Evolutionary conservation across 257 asterid genomes (phyloP), one percentile per base, ranked within the genome.

Genomic region (Nicotiana tabacum): DNA sequence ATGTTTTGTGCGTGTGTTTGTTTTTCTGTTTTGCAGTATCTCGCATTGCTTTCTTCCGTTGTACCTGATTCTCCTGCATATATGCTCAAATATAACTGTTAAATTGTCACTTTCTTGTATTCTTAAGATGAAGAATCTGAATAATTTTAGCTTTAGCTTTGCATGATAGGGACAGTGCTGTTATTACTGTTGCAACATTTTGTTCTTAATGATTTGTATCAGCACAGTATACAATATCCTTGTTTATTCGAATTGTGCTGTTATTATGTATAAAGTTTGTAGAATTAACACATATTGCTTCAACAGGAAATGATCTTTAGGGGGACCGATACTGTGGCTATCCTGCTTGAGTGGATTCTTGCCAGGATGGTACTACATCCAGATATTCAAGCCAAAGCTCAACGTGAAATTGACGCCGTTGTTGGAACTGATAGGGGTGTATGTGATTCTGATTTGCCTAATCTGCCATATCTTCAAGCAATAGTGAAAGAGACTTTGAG

Each of bases 351-450:
- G 72, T 95, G 98, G 98, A 89, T 93, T 80, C 91, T 95, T 78
- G 98, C 98, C 24, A 93, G 98, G 86, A 92, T 95, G 97, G 92
- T 92, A 24, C 87, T 90, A 24, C 98, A 95, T 43, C 98, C 96
- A 0, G 91, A 92, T 2, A 89, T 95, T 56, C 98, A 95, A 85
- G 56, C 87, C 82, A 92, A 84, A 77, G 98, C 90, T 3, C 97
- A 91, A 39, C 9, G 46, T 18, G 98, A 95, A 66, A 91, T 95
- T 2, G 92, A 91, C 21, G 12, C 21, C 5, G 82, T 84, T 3
- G 85, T 88, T 35, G 93, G 94, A 21, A 30, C 53, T 2, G 66
- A 80, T 18, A 15, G 82, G 77, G 30, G 66, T 9, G 87, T 91
- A 1, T 18, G 86, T 2, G 96, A 94, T 70, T 84, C 92, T 0